phyloP scores from a whole-genome alignment of 225 moss, liverwort and hornwort genomes.

The Asterella californica region DNA sequence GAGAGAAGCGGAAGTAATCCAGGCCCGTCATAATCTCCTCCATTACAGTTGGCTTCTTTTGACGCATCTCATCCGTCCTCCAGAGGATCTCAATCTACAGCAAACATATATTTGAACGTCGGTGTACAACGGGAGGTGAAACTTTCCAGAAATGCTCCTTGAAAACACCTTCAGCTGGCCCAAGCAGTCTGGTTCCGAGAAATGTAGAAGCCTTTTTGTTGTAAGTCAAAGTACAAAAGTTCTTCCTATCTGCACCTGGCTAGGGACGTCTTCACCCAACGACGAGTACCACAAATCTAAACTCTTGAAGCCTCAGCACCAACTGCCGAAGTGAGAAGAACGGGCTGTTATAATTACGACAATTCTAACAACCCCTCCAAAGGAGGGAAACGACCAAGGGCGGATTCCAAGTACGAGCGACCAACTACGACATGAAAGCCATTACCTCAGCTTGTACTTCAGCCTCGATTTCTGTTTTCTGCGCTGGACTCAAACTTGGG shows the following conservation, averaged over 20 bases:
- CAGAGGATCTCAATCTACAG: slow-evolving; percentile 82
- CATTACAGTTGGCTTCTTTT: slow-evolving; percentile 83
- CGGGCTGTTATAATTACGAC: neutral
- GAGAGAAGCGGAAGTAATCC: slow-evolving; percentile 90
- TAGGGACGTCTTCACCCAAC: neutral
- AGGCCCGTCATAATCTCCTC: slow-evolving; percentile 92
- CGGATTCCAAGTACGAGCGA: neutral
- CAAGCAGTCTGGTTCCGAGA: neutral
- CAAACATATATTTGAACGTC: neutral
- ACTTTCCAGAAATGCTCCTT: neutral
- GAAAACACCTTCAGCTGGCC: neutral
- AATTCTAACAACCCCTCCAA: neutral
- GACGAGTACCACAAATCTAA: neutral
- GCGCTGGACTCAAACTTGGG: slow-evolving; percentile 82
- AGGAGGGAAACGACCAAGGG: neutral
- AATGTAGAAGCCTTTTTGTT: neutral
- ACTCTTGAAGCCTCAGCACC: neutral
- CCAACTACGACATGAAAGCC: neutral
- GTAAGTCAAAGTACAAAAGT: neutral
- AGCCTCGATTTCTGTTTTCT: slow-evolving; percentile 67
- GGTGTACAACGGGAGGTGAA: neutral
- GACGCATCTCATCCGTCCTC: slow-evolving; percentile 98
- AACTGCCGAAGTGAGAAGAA: neutral
- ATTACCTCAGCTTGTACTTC: slow-evolving; percentile 94
- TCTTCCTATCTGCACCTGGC: neutral